Evolutionary conservation across 2,329 filamentous ascomycete species (phyloP), one percentile per base, ranked within the genome.

Genomic region (Thielaviopsis ethacetica): DNA sequence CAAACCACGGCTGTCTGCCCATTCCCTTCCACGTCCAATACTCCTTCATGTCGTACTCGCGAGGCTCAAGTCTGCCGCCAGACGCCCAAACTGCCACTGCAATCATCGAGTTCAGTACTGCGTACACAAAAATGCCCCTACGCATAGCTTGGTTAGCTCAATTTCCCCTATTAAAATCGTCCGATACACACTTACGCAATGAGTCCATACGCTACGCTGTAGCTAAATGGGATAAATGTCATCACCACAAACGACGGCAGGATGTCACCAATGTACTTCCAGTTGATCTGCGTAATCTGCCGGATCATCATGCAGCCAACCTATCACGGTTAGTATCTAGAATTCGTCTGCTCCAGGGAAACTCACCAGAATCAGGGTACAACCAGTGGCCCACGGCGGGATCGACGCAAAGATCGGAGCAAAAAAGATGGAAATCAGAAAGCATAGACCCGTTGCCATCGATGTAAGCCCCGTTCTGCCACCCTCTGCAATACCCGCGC

Each of bases 321-420:
- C 78, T 81, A 54, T 1, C 27, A 41, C 27, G 22, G 19, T 53
- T 52, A 26, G 27, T 19, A 53, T 17, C 9, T 21, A 2, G 17
- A 17, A 44, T 21, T 19, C n/a, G 6, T 10, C 17, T 3, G 2
- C 5, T 21, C 24, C 51, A 17, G 17, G 22, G 22, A 30, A 24
- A 66, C 74, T 67, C 69, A 81, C 81, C 63, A 90, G 73, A 63
- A 90, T 75, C 12, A 90, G 74, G 0, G 85, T 87, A 62, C 83
- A 83, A 5, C 86, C 86, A 0, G 86, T 95, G 2, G 89, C 89
- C 87, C 88, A 94, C 0, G 88, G 84, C 4, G 89, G 89, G 60
- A 94, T 93, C 0, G 86, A 91, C 10, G 89, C 88, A 67, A 94
- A 94, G 60, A 94, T 91, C 0, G 89, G 89, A 0, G 89, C 88